phyloP scores from a whole-genome alignment of 352 stramenopile genomes.

The Hyaloperonospora arabidopsidis region DNA sequence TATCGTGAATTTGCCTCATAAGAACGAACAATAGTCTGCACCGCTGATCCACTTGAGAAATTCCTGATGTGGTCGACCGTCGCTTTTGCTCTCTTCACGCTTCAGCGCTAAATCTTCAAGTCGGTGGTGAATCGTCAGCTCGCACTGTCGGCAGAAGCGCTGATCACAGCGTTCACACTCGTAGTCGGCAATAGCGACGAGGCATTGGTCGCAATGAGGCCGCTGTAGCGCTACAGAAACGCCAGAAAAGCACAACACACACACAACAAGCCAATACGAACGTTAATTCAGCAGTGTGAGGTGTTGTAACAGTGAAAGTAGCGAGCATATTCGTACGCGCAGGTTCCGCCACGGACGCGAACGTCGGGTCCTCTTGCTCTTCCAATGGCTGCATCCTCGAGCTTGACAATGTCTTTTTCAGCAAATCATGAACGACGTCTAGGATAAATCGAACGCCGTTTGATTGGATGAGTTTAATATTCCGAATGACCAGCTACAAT shows the following conservation, averaged over 20 bases:
- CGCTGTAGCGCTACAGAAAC: slow-evolving; percentile 35
- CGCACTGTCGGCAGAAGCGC: slow-evolving; percentile 41
- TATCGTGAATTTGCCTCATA: not conserved
- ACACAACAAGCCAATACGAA: slow-evolving; percentile 3
- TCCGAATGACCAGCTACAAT: not conserved
- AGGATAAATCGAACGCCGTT: not conserved
- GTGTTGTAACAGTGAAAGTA: not conserved
- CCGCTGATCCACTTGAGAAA: slow-evolving; percentile 40
- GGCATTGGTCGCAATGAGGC: slow-evolving; percentile 35
- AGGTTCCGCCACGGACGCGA: slow-evolving; percentile 29
- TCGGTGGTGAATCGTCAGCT: slow-evolving; percentile 36
- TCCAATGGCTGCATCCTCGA: slow-evolving; percentile 24
- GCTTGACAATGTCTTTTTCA: slow-evolving; percentile 2
- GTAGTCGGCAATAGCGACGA: slow-evolving; percentile 29
- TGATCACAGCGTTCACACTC: slow-evolving; percentile 39
- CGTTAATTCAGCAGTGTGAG: not conserved
- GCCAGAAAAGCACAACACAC: too few relatives aligned
- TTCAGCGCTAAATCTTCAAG: slow-evolving; percentile 21
- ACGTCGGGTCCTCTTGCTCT: slow-evolving; percentile 31
- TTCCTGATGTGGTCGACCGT: slow-evolving; percentile 40
- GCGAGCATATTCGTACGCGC: slow-evolving; percentile 18
- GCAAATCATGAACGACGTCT: slow-evolving; percentile 8
- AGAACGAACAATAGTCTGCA: slow-evolving; percentile 7
- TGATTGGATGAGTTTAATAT: slow-evolving; percentile 13
- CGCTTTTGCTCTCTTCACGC: slow-evolving; percentile 39